These are phyloP conservation scores for Fusarium guadeloupense DNA, from an alignment of 2,329 filamentous ascomycete genomes.

Conservation along the genomic window DNA sequence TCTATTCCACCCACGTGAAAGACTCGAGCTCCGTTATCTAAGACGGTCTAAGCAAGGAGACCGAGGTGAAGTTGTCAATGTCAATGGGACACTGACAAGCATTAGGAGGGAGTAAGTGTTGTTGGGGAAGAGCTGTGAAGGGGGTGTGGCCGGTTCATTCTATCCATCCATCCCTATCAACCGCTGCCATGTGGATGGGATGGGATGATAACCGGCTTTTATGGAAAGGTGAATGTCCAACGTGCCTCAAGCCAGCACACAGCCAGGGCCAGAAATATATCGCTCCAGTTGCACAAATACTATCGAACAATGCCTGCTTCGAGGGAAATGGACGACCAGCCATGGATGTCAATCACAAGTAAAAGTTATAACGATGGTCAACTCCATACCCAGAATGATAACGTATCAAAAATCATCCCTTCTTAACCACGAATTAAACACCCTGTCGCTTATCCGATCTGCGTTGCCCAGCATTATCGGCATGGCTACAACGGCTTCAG, in stretches of 20 bases:
- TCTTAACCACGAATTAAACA: background rate
- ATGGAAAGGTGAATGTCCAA: conserved; percentile 5
- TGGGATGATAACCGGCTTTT: conserved; percentile 16
- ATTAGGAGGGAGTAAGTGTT: conserved; percentile 29
- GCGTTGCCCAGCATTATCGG: conserved; percentile 7
- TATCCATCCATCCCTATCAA: conserved; percentile 23
- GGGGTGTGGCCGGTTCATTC: conserved; percentile 23
- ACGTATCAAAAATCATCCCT: background rate
- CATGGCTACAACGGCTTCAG: background rate
- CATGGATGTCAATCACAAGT: no score
- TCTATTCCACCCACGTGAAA: conserved; percentile 22
- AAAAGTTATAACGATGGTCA: no score
- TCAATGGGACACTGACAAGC: conserved; percentile 1
- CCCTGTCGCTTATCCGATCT: conserved; percentile 21
- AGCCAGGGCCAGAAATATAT: background rate
- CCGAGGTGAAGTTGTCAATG: background rate
- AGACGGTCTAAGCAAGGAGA: conserved; percentile 7
- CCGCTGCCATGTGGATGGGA: conserved; percentile 3
- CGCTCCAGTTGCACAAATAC: background rate
- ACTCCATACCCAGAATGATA: no score
- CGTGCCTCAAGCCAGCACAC: conserved; percentile 12
- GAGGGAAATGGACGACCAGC: no score
- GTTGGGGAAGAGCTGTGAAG: conserved; percentile 16
- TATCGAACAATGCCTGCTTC: background rate
- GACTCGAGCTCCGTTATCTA: conserved; percentile 13